Percentiles rank a stretch among this genome's conserved stretches.
phyloP scores from a whole-genome alignment of 108 stramenopile genomes.

The Bacterosira constricta region DNA sequence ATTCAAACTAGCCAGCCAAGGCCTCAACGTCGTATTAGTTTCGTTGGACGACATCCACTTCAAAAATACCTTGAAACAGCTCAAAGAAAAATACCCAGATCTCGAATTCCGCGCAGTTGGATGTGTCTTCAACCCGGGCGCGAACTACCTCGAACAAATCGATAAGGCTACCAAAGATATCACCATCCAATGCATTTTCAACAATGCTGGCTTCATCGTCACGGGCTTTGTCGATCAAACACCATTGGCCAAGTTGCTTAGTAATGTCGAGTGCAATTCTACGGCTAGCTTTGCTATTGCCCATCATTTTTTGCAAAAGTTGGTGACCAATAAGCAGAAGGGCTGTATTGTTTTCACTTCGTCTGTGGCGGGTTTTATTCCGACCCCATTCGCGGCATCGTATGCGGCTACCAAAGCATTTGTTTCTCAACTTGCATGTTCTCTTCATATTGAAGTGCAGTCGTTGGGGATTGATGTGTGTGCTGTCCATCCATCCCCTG shows the following conservation, averaged over 20 bases:
- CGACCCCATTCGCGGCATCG: constrained; percentile 97
- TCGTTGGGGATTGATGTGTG: constrained; percentile 95
- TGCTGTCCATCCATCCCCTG: constrained; percentile 97
- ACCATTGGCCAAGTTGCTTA: constrained; percentile 85
- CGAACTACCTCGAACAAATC: constrained; percentile 89
- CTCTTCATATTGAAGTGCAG: constrained; percentile 88
- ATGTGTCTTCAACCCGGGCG: constrained; percentile 85
- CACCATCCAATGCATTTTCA: constrained; percentile 89
- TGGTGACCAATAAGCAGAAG: constrained; percentile 74
- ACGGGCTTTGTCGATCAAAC: constrained; percentile 98
- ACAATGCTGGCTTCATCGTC: constrained; percentile 99
- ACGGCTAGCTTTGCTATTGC: constrained; percentile 93
- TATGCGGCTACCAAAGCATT: constrained; percentile 99
- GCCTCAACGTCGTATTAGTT: constrained; percentile 97
- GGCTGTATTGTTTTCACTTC: constrained; percentile 98
- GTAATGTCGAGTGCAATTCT: constrained; percentile 98
- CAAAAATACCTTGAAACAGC: constrained; percentile 81
- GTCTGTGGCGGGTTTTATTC: constrained; percentile 96
- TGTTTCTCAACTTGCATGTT: constrained; percentile 90
- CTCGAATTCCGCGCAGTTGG: constrained; percentile 91
- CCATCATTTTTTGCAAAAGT: constrained; percentile 88
- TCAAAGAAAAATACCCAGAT: constrained; percentile 76
- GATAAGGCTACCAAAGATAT: constrained; percentile 88
- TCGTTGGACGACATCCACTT: constrained; percentile 92
- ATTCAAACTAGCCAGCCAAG: constrained; percentile 92